A percentile compares a stretch with the other conserved stretches of the same genome.
Evolutionary conservation across 2,329 filamentous ascomycete species (phyloP).

Genomic region (Aspergillus pseudotamarii): DNA sequence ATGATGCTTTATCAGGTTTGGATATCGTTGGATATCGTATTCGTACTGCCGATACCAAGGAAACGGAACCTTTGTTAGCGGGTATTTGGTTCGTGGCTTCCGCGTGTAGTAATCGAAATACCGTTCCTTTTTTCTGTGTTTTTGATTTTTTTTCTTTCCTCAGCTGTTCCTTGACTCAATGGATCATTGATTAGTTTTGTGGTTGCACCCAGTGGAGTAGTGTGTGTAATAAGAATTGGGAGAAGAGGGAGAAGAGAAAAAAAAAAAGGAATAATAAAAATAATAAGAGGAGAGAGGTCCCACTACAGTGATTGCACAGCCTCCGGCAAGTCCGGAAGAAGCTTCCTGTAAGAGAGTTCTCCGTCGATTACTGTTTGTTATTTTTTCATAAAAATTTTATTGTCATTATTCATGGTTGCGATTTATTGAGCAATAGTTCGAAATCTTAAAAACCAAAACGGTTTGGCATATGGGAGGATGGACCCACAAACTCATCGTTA

Average conservation of each 20-base stretch:
- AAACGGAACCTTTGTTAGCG: not conserved
- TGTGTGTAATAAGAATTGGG: not conserved
- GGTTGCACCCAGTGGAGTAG: not conserved
- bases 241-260: not conserved
- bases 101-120: not conserved
- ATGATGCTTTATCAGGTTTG: constrained; percentile 2
- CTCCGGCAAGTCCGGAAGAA: constrained; percentile 19
- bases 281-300: not conserved
- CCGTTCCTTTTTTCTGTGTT: not conserved
- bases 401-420: not conserved
- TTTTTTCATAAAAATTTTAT: constrained; percentile 1
- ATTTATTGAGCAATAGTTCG: not conserved
- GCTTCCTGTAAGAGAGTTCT: constrained; percentile 5
- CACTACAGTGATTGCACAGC: constrained; percentile 21
- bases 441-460: not conserved
- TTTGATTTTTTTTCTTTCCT: not conserved
- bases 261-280: not conserved
- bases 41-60: constrained; percentile 8
- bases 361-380: not conserved
- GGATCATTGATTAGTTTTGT: not conserved
- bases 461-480: not conserved
- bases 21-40: constrained; percentile 8
- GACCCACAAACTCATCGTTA: not conserved
- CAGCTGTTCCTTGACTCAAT: not conserved
- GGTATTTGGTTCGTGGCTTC: not conserved